Evolutionary conservation across 2,329 filamentous ascomycete genomes (phyloP).

Genomic region (Fusarium poae): DNA sequence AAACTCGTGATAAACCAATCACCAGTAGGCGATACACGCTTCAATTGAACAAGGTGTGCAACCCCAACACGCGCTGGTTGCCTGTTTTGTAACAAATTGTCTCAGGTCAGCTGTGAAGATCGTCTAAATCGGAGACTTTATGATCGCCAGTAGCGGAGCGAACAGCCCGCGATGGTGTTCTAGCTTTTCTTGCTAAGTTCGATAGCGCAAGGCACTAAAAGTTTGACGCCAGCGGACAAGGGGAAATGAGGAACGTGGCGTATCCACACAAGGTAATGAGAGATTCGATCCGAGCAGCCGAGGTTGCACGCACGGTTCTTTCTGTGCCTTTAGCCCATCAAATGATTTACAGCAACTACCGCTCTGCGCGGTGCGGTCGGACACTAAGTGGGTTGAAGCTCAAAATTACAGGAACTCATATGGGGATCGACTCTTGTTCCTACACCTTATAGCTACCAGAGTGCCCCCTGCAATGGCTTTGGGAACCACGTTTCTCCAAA

Average conservation of each 20-base stretch:
- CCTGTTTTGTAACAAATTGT: not conserved
- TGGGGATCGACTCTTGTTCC: not conserved
- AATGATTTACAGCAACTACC: not conserved
- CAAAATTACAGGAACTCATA: not conserved
- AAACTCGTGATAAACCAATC: no score
- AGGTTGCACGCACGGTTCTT: not conserved
- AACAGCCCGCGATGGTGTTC: not conserved
- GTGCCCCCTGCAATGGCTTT: not conserved
- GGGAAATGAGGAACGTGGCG: not conserved
- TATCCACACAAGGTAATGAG: not conserved
- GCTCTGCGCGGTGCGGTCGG: not conserved
- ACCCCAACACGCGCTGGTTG: not conserved
- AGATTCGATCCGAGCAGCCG: not conserved
- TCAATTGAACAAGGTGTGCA: not conserved
- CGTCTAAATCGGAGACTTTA: not conserved
- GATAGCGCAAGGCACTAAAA: constrained; percentile 9
- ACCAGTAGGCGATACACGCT: not conserved
- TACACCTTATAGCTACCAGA: not conserved
- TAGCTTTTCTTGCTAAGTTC: not conserved
- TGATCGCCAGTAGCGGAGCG: not conserved
- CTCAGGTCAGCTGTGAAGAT: no score
- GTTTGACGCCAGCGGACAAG: not conserved
- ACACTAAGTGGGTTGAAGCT: not conserved
- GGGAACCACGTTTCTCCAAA: not conserved
- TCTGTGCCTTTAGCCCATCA: not conserved